Conservation (phyloP, 441 rosid genomes). For the Croton setiger region DNA sequence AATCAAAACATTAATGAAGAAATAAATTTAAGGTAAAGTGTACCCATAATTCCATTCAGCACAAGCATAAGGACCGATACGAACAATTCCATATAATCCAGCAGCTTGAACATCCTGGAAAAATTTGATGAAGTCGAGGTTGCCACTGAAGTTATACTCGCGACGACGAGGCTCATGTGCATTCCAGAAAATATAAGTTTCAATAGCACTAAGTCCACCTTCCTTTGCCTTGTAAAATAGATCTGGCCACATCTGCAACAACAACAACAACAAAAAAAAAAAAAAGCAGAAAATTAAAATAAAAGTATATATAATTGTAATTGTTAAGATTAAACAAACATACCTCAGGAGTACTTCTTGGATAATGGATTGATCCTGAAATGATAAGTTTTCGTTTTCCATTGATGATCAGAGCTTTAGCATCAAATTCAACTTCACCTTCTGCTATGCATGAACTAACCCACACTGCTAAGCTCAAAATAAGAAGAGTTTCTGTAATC, state of each 20-base stretch:
- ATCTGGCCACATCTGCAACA: conserved; percentile 66
- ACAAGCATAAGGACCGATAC: conserved; percentile 78
- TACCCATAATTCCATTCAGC: conserved; percentile 90
- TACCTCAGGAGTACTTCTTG: conserved; percentile 43
- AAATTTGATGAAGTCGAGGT: conserved; percentile 54
- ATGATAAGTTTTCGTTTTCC: conserved; percentile 36
- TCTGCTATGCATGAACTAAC: conserved; percentile 14
- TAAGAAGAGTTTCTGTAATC: conserved; percentile 12
- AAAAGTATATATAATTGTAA: too few species aligned
- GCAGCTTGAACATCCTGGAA: conserved; percentile 48
- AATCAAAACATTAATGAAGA: background rate
- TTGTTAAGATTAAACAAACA: too few species aligned
- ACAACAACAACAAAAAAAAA: too few species aligned
- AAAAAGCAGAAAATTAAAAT: background rate
- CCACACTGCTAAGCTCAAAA: conserved; percentile 16
- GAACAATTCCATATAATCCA: conserved; percentile 60
- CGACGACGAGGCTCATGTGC: conserved; percentile 66
- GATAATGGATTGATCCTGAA: conserved; percentile 35
- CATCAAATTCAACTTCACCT: conserved; percentile 33
- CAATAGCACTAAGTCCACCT: conserved; percentile 72
- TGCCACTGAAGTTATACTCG: conserved; percentile 65
- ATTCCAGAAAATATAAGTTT: conserved; percentile 78
- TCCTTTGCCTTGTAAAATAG: conserved; percentile 60
- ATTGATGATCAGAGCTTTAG: conserved; percentile 37
- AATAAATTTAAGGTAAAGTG: background rate